Conservation (phyloP, 768 basidiomycete species). For the Wakefieldia striispora region DNA sequence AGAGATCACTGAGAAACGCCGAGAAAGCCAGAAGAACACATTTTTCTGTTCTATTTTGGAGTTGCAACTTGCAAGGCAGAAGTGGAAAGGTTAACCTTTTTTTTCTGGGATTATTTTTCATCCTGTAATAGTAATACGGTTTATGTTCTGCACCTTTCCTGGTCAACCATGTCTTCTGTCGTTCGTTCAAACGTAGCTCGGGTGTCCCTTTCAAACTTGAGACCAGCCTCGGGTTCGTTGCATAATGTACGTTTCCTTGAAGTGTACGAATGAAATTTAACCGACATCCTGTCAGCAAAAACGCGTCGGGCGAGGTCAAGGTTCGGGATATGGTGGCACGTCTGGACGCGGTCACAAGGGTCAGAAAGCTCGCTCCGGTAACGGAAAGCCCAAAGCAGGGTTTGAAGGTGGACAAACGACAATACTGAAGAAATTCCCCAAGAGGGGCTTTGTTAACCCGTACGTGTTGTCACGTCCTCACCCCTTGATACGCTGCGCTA, state of each 20-base stretch:
- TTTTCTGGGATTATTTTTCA: neutral
- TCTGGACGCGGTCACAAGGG: constrained; percentile 95
- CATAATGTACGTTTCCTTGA: constrained; percentile 51
- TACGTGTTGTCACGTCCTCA: constrained; percentile 39
- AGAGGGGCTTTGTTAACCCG: constrained; percentile 93
- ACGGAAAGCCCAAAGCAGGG: constrained; percentile 73
- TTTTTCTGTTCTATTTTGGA: neutral
- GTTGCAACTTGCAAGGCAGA: too few species aligned
- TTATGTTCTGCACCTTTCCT: too few species aligned
- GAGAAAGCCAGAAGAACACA: too few species aligned
- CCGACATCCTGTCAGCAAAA: constrained; percentile 61
- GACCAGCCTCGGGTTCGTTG: constrained; percentile 66
- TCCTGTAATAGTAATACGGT: neutral
- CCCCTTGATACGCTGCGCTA: neutral
- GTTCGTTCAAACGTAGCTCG: constrained; percentile 35
- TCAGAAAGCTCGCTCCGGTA: constrained; percentile 89
- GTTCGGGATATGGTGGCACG: constrained; percentile 88
- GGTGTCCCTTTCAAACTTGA: constrained; percentile 68
- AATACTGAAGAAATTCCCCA: constrained; percentile 86
- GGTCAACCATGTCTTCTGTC: constrained; percentile 34
- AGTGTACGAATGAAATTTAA: neutral
- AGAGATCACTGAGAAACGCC: too few species aligned
- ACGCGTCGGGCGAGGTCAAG: constrained; percentile 92
- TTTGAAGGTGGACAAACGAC: constrained; percentile 99
- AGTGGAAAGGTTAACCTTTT: too few species aligned